Evolutionary conservation across 2,329 filamentous ascomycete species (phyloP).

Genomic region (Sporothrix globosa): DNA sequence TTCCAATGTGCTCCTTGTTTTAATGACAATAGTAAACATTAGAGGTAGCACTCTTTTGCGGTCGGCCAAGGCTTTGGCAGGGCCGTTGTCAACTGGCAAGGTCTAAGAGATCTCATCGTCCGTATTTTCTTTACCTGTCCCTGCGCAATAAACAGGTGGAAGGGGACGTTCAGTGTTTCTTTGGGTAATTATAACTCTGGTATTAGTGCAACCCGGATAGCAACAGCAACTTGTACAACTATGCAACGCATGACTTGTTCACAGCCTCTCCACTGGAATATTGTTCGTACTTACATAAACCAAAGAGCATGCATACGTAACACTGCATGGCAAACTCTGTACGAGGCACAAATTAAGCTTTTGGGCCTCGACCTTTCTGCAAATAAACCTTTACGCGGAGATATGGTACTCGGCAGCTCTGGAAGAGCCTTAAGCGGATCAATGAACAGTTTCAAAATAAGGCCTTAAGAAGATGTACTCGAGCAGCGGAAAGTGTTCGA

Average conservation of each 20-base stretch:
- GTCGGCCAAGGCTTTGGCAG: neutral
- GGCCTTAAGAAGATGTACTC: neutral
- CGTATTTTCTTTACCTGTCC: too few relatives aligned
- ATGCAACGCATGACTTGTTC: neutral
- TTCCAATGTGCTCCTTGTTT: constrained; percentile 6
- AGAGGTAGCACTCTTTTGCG: neutral
- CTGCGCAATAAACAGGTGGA: too few relatives aligned
- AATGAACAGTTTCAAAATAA: too few relatives aligned
- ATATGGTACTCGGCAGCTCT: neutral
- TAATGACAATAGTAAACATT: neutral
- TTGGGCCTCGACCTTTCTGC: neutral
- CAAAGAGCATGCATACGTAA: constrained; percentile 4
- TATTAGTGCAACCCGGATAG: constrained; percentile 16
- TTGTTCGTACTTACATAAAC: neutral
- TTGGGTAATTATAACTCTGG: neutral
- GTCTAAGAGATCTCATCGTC: neutral
- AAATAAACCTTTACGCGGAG: neutral
- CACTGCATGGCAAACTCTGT: neutral
- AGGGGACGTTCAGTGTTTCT: too few relatives aligned
- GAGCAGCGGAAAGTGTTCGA: neutral
- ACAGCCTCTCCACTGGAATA: neutral
- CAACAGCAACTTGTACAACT: constrained; percentile 6
- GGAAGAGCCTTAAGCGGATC: too few relatives aligned
- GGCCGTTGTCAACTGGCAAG: constrained; percentile 7
- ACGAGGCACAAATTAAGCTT: neutral